Percentiles rank a stretch among this genome's conserved stretches.
These are phyloP conservation scores for Bryum argenteum DNA, from an alignment of 225 moss, liverwort and hornwort species.

Conservation along the genomic window DNA sequence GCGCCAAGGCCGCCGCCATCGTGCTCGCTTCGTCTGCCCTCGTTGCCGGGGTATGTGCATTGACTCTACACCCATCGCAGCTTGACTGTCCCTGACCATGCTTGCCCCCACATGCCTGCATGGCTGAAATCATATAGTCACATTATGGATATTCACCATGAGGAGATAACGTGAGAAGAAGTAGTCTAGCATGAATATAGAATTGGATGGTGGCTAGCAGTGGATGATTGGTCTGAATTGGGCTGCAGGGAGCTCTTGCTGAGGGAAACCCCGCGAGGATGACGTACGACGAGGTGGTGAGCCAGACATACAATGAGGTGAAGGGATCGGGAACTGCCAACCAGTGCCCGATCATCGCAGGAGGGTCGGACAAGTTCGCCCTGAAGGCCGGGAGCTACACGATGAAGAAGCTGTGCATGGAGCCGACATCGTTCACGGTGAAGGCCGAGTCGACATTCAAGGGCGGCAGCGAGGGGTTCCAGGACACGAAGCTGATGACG, in stretches of 20 bases:
- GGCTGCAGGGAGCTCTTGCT: conserved; percentile 59
- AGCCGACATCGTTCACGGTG: conserved; percentile 87
- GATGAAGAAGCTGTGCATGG: conserved; percentile 76
- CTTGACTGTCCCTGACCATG: background rate
- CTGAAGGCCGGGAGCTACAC: conserved; percentile 63
- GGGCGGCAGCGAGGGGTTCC: conserved; percentile 62
- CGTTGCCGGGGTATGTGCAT: conserved; percentile 57
- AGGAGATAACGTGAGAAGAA: too few species aligned
- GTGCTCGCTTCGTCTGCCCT: conserved; percentile 77
- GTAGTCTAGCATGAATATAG: too few species aligned
- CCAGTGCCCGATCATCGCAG: conserved; percentile 73
- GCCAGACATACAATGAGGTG: conserved; percentile 56
- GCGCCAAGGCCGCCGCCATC: conserved; percentile 75
- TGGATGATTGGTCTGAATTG: background rate
- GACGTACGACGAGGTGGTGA: conserved; percentile 63
- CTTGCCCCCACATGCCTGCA: too few species aligned
- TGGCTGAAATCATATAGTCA: background rate
- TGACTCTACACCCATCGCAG: background rate
- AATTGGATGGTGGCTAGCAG: background rate
- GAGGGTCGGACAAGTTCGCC: conserved; percentile 41
- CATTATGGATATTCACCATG: too few species aligned
- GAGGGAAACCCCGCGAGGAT: conserved; percentile 58
- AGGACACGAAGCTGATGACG: conserved; percentile 85
- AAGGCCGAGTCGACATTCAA: conserved; percentile 80
- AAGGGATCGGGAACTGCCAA: conserved; percentile 85